phyloP scores from a whole-genome alignment of 163 green algal species.

The Scenedesmus sp. region DNA sequence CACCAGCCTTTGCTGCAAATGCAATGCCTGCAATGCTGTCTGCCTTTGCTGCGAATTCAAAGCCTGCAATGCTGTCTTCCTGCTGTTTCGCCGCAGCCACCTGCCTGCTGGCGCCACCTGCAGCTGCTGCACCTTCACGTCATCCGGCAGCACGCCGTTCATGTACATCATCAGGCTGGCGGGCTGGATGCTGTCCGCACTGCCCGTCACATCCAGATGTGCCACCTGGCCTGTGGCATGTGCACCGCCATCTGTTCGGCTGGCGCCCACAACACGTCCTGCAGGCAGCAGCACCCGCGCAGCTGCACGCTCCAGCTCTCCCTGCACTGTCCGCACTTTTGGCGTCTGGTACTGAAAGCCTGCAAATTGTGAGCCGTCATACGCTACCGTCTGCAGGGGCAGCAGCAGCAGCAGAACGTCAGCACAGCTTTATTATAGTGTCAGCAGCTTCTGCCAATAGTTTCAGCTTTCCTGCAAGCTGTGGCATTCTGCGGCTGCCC shows the following conservation, averaged over 20 bases:
- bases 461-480: neutral
- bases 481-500: neutral
- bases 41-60: neutral
- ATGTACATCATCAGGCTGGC: slow-evolving; percentile 60
- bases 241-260: slow-evolving; percentile 63
- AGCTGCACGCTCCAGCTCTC: slow-evolving; percentile 49
- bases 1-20: neutral
- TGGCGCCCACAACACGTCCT: slow-evolving; percentile 57
- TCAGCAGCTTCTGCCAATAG: neutral
- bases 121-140: slow-evolving; percentile 59
- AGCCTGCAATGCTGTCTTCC: neutral
- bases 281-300: slow-evolving; percentile 59
- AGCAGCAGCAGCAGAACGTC: neutral
- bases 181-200: slow-evolving; percentile 50
- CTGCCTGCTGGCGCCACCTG: slow-evolving; percentile 56
- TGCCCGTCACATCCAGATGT: slow-evolving; percentile 45
- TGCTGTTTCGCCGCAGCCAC: neutral
- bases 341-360: slow-evolving; percentile 65
- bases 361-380: slow-evolving; percentile 63
- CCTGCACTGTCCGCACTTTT: slow-evolving; percentile 46
- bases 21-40: neutral
- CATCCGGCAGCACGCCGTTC: slow-evolving; percentile 64
- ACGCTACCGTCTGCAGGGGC: slow-evolving; percentile 48
- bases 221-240: slow-evolving; percentile 62
- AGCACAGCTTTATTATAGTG: neutral